Conservation (phyloP, 305 asterid species). For the Fraxinus nigra region DNA sequence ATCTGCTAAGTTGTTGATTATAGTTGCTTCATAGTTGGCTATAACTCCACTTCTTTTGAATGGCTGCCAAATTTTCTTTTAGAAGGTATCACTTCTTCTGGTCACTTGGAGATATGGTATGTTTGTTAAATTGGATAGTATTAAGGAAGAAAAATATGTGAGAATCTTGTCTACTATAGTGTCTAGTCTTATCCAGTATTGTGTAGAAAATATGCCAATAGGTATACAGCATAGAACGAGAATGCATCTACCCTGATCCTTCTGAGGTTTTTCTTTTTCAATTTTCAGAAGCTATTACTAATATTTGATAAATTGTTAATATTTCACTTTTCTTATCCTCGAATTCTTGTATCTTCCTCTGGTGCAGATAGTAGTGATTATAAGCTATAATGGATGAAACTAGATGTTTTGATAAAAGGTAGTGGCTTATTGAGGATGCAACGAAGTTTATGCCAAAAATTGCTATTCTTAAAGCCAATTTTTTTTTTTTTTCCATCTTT, state of each 20-base stretch:
- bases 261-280: background rate
- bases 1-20: no score
- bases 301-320: background rate
- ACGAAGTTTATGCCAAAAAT: no score
- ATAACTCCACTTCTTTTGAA: background rate
- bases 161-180: background rate
- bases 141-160: background rate
- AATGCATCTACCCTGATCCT: background rate
- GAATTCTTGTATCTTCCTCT: background rate
- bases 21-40: no score
- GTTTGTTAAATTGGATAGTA: background rate
- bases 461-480: no score
- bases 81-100: background rate
- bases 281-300: background rate
- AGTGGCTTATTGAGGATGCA: no score
- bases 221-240: background rate
- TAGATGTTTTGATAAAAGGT: no score
- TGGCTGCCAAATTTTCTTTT: background rate
- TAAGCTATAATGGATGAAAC: background rate
- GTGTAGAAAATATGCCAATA: background rate
- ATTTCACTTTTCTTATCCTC: background rate
- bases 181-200: background rate
- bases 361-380: slow-evolving; percentile 27
- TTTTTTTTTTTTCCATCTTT: background rate
- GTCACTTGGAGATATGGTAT: background rate